Base-by-base conservation (phyloP, 176 grass and related monocot species). In the barley (Hordeum vulgare) region DNA sequence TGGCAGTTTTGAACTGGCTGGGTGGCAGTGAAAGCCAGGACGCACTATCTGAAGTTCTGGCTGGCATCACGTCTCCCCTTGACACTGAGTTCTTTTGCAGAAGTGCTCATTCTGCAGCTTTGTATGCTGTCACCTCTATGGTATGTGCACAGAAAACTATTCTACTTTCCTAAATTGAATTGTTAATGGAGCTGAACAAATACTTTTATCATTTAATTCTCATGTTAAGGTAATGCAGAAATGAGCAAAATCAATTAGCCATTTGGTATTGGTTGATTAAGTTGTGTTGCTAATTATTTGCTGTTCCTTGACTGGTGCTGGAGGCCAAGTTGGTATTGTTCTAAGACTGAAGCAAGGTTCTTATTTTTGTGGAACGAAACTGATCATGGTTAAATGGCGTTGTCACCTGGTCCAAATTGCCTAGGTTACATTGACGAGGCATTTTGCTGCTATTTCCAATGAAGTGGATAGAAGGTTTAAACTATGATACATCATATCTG, bases 1-100 rank as follows among this genome's bases (percentile, higher is more conserved):
- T 27, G 13, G 26, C 54, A 83, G 80, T 72, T 62, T 62, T 83
- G 8, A 58, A 60, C 17, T 74, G 80, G 68, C 56, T 31, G 26
- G 20, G 56, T 74, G 20, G 25, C 54, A 5, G 11, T 44, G 56
- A 83, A 72, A 83, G 57, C 37, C 36, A 73, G 68, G 80, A 34
- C 57, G 3, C 8, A 8, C 25, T 83, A 7, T 83, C 37, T 62
- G 68, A 83, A 74, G 7, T 74, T 2, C 15, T 83, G 80, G 56
- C 49, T 47, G 68, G 26, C 68, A 82, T 82, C 42, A n/a, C 56
- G 28, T 72, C 37, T 74, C 80, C 80, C 25, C 17, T 83, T 83
- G 68, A 83, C 18, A 17, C 58, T 47, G 41, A n/a, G 45, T 58
- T 74, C 71, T 58, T 83, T 31, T 73, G 24, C 56, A 74, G 33